Evolutionary conservation across 2,329 filamentous ascomycete species (phyloP).

Genomic region (Neonectria neomacrospora): DNA sequence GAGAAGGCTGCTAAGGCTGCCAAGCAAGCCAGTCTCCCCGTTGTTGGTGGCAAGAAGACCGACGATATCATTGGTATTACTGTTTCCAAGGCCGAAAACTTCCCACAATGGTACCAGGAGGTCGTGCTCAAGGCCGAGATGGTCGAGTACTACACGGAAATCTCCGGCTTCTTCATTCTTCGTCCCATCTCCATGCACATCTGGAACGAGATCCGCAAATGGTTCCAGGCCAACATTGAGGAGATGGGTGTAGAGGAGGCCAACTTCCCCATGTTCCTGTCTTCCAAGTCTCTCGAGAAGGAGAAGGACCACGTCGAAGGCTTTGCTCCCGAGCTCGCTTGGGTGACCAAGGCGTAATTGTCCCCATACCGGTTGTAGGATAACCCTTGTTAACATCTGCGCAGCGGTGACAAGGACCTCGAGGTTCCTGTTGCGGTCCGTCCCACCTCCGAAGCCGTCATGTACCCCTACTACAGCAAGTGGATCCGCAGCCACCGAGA

Average conservation of each 20-base stretch:
- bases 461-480: slow-evolving; percentile 96
- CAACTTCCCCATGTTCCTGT: slow-evolving; percentile 97
- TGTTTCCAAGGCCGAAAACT: slow-evolving; percentile 84
- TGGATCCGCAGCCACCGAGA: slow-evolving; percentile 98
- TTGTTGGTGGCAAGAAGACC: slow-evolving; percentile 69
- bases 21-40: slow-evolving; percentile 62
- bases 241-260: slow-evolving; percentile 92
- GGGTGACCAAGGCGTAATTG: slow-evolving; percentile 84
- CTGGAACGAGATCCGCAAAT: slow-evolving; percentile 73
- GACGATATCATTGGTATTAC: slow-evolving; percentile 89
- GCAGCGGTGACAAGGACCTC: slow-evolving; percentile 88
- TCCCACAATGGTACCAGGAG: slow-evolving; percentile 97
- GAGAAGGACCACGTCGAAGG: slow-evolving; percentile 98
- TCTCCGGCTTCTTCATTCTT: slow-evolving; percentile 96
- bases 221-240: slow-evolving; percentile 82
- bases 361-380: background rate
- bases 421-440: slow-evolving; percentile 80
- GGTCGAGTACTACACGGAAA: slow-evolving; percentile 95
- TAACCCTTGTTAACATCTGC: slow-evolving; percentile 28
- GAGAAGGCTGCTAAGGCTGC: slow-evolving; percentile 72
- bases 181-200: slow-evolving; percentile 76
- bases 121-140: slow-evolving; percentile 96
- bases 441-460: slow-evolving; percentile 79
- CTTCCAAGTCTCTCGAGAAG: slow-evolving; percentile 83
- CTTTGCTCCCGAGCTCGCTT: slow-evolving; percentile 93